Evolutionary conservation across 371 early-diverging fungal genomes (phyloP).

Genomic region (Mucor circinelloides): DNA sequence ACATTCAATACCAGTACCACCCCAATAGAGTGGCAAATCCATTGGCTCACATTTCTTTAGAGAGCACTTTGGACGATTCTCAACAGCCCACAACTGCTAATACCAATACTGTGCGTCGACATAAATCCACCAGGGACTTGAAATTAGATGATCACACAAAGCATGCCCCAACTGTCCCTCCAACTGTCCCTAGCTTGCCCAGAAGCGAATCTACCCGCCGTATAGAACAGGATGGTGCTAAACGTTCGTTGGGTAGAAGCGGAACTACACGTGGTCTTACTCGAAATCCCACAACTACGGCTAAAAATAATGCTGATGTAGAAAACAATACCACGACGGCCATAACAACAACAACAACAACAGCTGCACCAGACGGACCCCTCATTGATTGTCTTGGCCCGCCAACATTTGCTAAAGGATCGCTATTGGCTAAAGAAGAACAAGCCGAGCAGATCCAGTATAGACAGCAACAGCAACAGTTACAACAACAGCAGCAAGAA

Average conservation of each 20-base stretch:
- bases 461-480: slow-evolving; percentile 19
- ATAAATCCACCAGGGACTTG: slow-evolving; percentile 42
- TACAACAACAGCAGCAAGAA: slow-evolving; percentile 11
- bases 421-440: slow-evolving; percentile 34
- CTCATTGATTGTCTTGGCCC: slow-evolving; percentile 25
- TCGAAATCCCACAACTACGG: slow-evolving; percentile 21
- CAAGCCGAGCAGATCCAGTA: slow-evolving; percentile 6
- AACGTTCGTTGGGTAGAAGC: slow-evolving; percentile 4
- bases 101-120: slow-evolving; percentile 25
- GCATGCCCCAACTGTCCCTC: neutral
- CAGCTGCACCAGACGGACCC: slow-evolving; percentile 10
- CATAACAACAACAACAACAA: neutral
- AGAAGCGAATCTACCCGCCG: slow-evolving; percentile 29
- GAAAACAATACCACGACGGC: neutral
- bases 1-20: slow-evolving; percentile 38
- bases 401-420: slow-evolving; percentile 36
- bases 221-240: slow-evolving; percentile 2
- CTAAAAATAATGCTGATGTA: slow-evolving; percentile 6
- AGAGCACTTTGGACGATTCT: slow-evolving; percentile 4
- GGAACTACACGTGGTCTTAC: slow-evolving; percentile 19
- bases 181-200: neutral
- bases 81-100: neutral
- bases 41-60: slow-evolving; percentile 28
- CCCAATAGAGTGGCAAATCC: slow-evolving; percentile 42
- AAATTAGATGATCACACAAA: slow-evolving; percentile 8